Conservation (phyloP, 306 rosid species). For the Dryas alaskensis region DNA sequence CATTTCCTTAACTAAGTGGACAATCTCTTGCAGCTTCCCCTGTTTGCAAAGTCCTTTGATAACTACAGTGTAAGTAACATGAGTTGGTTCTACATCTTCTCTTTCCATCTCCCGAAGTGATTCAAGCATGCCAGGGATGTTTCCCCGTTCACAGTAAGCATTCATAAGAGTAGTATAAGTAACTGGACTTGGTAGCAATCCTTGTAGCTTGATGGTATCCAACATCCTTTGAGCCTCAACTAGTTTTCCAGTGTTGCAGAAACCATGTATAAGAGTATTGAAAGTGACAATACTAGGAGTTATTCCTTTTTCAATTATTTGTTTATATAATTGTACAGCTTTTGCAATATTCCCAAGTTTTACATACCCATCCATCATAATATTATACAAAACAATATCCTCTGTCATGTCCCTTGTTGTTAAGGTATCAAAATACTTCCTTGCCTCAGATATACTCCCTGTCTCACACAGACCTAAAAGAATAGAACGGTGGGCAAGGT, state of each 20-base stretch:
- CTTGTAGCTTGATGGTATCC: slow-evolving; percentile 33
- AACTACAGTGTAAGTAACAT: slow-evolving; percentile 42
- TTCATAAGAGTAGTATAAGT: slow-evolving; percentile 55
- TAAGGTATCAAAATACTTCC: slow-evolving; percentile 41
- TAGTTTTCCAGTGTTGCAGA: slow-evolving; percentile 42
- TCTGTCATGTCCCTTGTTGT: slow-evolving; percentile 14
- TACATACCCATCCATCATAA: slow-evolving; percentile 46
- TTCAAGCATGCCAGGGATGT: slow-evolving; percentile 32
- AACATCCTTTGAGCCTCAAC: slow-evolving; percentile 38
- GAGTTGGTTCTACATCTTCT: slow-evolving; percentile 35
- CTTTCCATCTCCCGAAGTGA: slow-evolving; percentile 43
- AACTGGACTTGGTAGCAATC: slow-evolving; percentile 40
- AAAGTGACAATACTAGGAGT: slow-evolving; percentile 46
- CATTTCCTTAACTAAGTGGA: slow-evolving; percentile 37
- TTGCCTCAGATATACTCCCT: slow-evolving; percentile 42
- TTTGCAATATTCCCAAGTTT: slow-evolving; percentile 35
- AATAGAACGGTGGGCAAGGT: slow-evolving; percentile 34
- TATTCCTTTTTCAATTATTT: slow-evolving; percentile 33
- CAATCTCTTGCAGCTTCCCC: slow-evolving; percentile 35
- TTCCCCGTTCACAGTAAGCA: slow-evolving; percentile 41
- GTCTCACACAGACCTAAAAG: slow-evolving; percentile 39
- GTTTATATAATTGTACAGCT: slow-evolving; percentile 37
- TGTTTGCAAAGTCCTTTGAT: slow-evolving; percentile 53
- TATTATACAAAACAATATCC: slow-evolving; percentile 48
- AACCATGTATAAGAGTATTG: slow-evolving; percentile 46